Base-by-base conservation (phyloP, 495 filamentous ascomycete genomes). In the Penicillium coffeae region DNA sequence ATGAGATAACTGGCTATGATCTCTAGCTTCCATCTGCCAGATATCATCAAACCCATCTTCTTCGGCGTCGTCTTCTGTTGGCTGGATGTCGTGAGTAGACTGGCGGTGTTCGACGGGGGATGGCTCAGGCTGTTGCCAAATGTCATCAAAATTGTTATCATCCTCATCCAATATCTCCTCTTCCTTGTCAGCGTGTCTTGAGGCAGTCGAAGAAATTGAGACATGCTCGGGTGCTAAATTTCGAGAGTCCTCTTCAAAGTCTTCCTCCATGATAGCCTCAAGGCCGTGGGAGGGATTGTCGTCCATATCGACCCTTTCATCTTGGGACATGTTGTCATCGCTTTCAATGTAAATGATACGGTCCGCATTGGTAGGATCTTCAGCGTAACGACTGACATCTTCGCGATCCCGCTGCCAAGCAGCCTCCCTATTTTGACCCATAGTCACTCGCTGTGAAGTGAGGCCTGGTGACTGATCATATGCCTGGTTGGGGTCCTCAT, bases 301-400 rank as follows among this genome's bases (percentile, higher is more conserved):
- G 14, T 53, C 42, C 9, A 10, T 16, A 2, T 21, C 10, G 12
- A 9, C 21, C 8, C 38, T 36, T 9, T 57, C 46, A 10, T 57
- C 40, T 15, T 57, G 48, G 14, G 45, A 22, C 8, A 22, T 56
- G 33, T 53, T 55, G 6, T 63, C 62, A 54, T 79, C 75, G 37
- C 77, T 76, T 25, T 78, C 64, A 48, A 81, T 72, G 21, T 73
- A 66, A 44, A 81, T 75, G 21, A 80, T 63, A 48, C 74, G 64
- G 41, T 68, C 74, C 5, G 64, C 56, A 42, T 72, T 72, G 8
- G 25, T 19, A 14, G 77, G 70, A 52, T 72, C 64, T 35, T 74
- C 55, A 42, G 80, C 77, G 32, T 78, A 64, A 8, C 61, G 69
- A 53, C 72, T 79, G 25, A 81, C 69, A 8, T 64, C 66, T 45